A percentile compares a stretch with the other conserved stretches of the same genome.
phyloP scores from a whole-genome alignment of 495 filamentous ascomycete genomes.

The Aspergillus campestris region DNA sequence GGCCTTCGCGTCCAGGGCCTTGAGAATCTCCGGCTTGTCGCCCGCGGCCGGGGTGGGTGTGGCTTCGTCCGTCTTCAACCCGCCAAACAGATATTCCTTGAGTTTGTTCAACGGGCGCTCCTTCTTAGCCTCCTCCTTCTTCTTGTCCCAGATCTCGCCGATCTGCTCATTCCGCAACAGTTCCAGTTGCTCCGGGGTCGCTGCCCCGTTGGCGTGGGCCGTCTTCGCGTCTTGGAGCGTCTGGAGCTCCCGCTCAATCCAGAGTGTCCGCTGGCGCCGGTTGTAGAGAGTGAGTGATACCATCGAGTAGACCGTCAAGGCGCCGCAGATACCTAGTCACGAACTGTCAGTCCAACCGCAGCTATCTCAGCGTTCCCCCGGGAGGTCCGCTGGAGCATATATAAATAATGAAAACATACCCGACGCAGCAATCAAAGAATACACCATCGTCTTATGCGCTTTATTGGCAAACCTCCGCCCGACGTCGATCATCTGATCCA shows the following conservation, averaged over 20 bases:
- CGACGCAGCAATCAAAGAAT: conserved; percentile 67
- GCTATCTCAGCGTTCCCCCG: too few relatives aligned
- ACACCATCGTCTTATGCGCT: conserved; percentile 70
- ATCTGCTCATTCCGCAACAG: conserved; percentile 55
- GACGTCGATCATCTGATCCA: conserved; percentile 60
- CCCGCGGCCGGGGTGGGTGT: conserved; percentile 8
- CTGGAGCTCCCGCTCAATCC: conserved; percentile 53
- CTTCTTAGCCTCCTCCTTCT: conserved; percentile 35
- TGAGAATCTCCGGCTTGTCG: conserved; percentile 21
- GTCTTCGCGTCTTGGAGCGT: conserved; percentile 50
- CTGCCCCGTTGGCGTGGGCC: conserved; percentile 52
- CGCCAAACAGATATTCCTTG: conserved; percentile 36
- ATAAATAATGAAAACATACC: conserved; percentile 46
- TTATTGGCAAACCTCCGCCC: conserved; percentile 72
- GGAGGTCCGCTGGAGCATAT: background rate
- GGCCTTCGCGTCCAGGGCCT: conserved; percentile 34
- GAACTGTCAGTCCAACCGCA: too few relatives aligned
- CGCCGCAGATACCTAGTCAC: conserved; percentile 55
- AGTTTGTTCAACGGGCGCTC: conserved; percentile 36
- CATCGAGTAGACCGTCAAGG: conserved; percentile 71
- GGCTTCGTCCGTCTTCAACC: conserved; percentile 42
- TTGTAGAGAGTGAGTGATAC: conserved; percentile 85
- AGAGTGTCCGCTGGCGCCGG: conserved; percentile 59
- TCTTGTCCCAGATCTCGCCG: conserved; percentile 35
- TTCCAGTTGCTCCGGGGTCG: conserved; percentile 43